Evolutionary conservation across 768 basidiomycete species (phyloP).

Genomic region (Amanita rimosa): DNA sequence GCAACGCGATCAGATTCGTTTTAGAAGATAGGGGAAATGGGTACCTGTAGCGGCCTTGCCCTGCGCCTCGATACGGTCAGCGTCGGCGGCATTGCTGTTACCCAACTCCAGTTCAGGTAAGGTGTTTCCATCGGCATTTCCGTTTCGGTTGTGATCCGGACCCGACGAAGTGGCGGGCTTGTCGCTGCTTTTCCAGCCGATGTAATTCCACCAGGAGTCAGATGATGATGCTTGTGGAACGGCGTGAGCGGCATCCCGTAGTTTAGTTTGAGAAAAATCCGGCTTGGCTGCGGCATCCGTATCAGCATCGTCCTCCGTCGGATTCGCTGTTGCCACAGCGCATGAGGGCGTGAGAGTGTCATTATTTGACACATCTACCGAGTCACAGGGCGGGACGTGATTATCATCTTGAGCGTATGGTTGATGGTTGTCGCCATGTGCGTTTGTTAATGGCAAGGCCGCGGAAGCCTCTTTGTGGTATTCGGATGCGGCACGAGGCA

Average conservation of each 20-base stretch:
- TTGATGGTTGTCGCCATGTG: background rate
- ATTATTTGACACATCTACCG: background rate
- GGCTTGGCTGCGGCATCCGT: background rate
- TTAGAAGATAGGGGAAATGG: background rate
- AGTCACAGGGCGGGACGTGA: background rate
- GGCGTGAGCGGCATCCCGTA: background rate
- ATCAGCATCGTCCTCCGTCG: background rate
- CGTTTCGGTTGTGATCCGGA: background rate
- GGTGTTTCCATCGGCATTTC: background rate
- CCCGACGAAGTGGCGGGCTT: background rate
- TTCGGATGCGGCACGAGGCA: background rate
- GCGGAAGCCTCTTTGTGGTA: background rate
- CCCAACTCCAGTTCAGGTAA: background rate
- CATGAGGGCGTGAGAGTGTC: background rate
- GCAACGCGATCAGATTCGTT: background rate
- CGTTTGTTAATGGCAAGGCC: background rate
- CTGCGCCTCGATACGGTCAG: background rate
- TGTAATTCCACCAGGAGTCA: slow-evolving; percentile 5
- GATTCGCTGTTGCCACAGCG: background rate
- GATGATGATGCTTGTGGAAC: background rate
- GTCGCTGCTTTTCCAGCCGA: slow-evolving; percentile 1
- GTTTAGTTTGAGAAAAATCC: background rate
- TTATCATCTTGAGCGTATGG: background rate
- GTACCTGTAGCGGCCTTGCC: background rate
- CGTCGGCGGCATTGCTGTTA: background rate